phyloP scores from a whole-genome alignment of 148 eudicot species.

The Cornus florida region DNA sequence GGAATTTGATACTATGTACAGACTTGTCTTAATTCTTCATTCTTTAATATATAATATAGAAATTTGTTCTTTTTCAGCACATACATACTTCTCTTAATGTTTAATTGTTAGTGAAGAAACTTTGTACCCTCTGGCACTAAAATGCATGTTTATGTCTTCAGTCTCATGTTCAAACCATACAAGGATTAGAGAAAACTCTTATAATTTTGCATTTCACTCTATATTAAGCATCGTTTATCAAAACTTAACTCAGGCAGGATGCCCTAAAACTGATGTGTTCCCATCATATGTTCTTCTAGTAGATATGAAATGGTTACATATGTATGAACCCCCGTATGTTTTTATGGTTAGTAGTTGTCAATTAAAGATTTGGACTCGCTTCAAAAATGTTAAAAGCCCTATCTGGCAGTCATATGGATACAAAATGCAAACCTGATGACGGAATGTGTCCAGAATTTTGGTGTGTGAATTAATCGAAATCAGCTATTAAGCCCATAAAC shows the following conservation, averaged over 20 bases:
- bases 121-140: background rate
- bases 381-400: background rate
- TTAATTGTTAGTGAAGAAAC: background rate
- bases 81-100: background rate
- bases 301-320: background rate
- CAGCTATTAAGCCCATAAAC: background rate
- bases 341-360: background rate
- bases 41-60: constrained; percentile 4
- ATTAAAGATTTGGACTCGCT: background rate
- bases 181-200: background rate
- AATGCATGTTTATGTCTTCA: background rate
- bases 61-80: background rate
- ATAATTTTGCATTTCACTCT: background rate
- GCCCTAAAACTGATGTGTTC: background rate
- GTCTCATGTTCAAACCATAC: background rate
- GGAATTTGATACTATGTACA: constrained; percentile 46
- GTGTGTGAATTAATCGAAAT: background rate
- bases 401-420: background rate
- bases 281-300: background rate
- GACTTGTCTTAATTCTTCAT: constrained; percentile 24
- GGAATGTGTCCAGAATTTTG: background rate
- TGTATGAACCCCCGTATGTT: background rate
- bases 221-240: background rate
- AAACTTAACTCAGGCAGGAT: background rate
- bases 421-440: background rate